phyloP scores from a whole-genome alignment of 225 moss, liverwort and hornwort species.

The Straminergon stramineum region DNA sequence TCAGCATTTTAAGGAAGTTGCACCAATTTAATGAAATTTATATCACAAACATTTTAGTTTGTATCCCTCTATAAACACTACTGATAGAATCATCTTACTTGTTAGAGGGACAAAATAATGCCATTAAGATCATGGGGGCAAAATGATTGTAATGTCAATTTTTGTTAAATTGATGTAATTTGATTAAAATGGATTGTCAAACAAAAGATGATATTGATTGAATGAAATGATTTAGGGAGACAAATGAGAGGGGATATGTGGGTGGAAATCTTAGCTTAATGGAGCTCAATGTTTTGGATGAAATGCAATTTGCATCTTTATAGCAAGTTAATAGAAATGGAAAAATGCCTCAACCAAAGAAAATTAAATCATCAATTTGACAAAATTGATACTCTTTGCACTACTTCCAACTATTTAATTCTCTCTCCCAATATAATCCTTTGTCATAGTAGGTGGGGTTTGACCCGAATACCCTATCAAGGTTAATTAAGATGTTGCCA shows the following conservation, averaged over 20 bases:
- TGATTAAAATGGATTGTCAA: not conserved
- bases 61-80: not conserved
- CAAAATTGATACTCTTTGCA: not conserved
- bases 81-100: not conserved
- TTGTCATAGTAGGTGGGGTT: not conserved
- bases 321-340: not conserved
- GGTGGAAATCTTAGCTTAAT: not conserved
- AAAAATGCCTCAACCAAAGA: not conserved
- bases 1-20: fast-evolving
- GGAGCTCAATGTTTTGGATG: not conserved
- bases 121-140: not conserved
- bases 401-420: not conserved
- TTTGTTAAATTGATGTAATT: not conserved
- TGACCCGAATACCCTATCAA: not conserved
- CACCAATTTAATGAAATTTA: not conserved
- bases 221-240: not conserved
- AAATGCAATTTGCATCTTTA: not conserved
- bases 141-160: not conserved
- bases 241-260: fast-evolving
- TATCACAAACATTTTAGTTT: fast-evolving
- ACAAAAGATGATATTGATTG: not conserved
- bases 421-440: not conserved
- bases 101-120: not conserved
- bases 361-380: not conserved
- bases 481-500: not conserved